A percentile compares a stretch with the other conserved stretches of the same genome.
Evolutionary conservation across 2,329 filamentous ascomycete genomes (phyloP).

Genomic region (Chlorencoelia australis): DNA sequence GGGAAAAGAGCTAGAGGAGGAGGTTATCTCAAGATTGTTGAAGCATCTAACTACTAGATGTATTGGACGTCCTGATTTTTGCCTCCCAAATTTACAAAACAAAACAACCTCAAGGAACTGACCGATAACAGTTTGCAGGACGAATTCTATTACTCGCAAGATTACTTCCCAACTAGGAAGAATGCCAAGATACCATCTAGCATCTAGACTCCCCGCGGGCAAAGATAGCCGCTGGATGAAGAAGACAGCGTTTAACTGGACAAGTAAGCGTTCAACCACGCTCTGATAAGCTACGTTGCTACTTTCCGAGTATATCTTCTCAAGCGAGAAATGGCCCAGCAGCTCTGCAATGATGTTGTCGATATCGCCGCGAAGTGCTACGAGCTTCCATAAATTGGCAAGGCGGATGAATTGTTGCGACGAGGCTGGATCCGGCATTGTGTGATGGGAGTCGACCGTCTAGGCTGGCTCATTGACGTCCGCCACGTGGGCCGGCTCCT

Average conservation of each 20-base stretch:
- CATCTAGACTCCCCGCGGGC: constrained; percentile 27
- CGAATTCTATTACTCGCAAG: constrained; percentile 30
- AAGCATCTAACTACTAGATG: no score
- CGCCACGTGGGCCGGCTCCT: constrained; percentile 11
- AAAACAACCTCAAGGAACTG: no score
- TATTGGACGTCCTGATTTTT: no score
- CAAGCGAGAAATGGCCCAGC: constrained; percentile 33
- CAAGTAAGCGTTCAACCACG: constrained; percentile 28
- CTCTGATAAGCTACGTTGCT: constrained; percentile 29
- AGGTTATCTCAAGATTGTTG: no score
- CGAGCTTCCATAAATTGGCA: constrained; percentile 28
- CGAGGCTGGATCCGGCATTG: constrained; percentile 24
- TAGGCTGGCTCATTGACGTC: constrained; percentile 6
- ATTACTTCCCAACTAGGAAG: constrained; percentile 33
- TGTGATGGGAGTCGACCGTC: constrained; percentile 6
- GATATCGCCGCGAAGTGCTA: constrained; percentile 31
- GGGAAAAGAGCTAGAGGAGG: no score
- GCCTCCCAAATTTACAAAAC: constrained; percentile 22
- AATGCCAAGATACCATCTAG: constrained; percentile 31
- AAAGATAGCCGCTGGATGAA: constrained; percentile 32
- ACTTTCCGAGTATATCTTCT: constrained; percentile 31
- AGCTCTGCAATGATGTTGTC: constrained; percentile 33
- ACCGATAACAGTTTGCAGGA: constrained; percentile 28
- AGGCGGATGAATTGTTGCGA: constrained; percentile 31
- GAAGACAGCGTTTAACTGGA: constrained; percentile 32